A percentile compares a stretch with the other conserved stretches of the same genome.
phyloP scores from a whole-genome alignment of 345 rosid genomes.

The Citrus maxima region DNA sequence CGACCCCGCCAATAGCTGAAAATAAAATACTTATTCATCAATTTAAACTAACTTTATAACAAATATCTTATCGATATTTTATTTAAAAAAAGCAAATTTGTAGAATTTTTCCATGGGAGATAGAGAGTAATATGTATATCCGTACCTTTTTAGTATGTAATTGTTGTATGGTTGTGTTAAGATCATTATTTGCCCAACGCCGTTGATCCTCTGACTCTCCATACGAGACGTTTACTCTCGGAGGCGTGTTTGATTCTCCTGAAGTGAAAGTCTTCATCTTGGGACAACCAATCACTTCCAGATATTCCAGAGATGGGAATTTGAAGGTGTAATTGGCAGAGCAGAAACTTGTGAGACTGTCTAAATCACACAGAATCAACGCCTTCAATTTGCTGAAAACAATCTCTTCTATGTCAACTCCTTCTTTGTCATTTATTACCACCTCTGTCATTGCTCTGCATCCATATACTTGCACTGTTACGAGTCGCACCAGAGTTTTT shows the following conservation, averaged over 20 bases:
- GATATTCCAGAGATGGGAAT: neutral
- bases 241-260: neutral
- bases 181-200: neutral
- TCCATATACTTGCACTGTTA: neutral
- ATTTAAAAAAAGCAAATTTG: no score
- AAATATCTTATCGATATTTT: no score
- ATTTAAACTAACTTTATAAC: no score
- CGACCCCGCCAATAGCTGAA: no score
- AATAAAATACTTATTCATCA: no score
- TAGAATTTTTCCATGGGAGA: no score
- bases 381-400: neutral
- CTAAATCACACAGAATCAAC: neutral
- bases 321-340: neutral
- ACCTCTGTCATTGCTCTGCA: neutral
- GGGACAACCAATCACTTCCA: neutral
- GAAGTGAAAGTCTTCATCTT: neutral
- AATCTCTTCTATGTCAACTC: neutral
- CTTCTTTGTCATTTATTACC: neutral
- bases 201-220: neutral
- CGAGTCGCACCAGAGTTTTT: neutral
- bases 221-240: neutral
- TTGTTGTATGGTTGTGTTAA: neutral
- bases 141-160: neutral
- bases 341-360: neutral
- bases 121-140: no score